Evolutionary conservation across 1,139 yeast species (phyloP).

Genomic region (Geotrichum candidum): DNA sequence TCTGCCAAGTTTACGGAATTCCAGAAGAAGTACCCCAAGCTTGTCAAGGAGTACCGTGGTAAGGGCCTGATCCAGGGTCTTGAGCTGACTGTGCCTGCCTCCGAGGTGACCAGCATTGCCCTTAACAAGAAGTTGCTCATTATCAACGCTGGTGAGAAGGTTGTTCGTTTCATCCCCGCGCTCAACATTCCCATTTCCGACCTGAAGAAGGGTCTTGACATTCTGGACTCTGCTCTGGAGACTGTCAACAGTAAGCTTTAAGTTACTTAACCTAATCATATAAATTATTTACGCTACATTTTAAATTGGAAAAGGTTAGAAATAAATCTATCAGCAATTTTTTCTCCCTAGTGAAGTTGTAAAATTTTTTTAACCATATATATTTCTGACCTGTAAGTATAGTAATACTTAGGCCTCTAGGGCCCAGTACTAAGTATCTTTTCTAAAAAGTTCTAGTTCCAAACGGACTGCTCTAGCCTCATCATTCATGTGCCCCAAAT

Average conservation of each 20-base stretch:
- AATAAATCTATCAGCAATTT: too few species aligned
- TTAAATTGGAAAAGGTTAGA: neutral
- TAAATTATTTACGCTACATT: neutral
- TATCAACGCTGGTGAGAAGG: constrained; percentile 88
- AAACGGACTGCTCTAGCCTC: too few species aligned
- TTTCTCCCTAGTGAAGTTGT: too few species aligned
- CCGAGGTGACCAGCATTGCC: constrained; percentile 59
- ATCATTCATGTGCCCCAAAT: too few species aligned
- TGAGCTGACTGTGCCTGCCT: constrained; percentile 64
- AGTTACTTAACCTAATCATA: neutral
- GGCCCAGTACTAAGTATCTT: too few species aligned
- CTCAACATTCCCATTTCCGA: constrained; percentile 69
- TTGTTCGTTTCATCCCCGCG: constrained; percentile 87
- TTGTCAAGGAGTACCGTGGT: constrained; percentile 64
- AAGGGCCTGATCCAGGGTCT: constrained; percentile 81
- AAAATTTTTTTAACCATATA: neutral
- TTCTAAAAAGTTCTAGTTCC: too few species aligned
- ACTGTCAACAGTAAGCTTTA: neutral
- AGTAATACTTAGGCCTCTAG: too few species aligned
- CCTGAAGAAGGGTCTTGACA: constrained; percentile 56
- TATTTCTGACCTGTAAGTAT: too few species aligned
- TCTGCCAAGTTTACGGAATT: constrained; percentile 46
- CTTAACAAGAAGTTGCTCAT: constrained; percentile 75
- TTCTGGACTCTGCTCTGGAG: constrained; percentile 12
- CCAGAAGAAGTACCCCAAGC: constrained; percentile 50